Evolutionary conservation across 73 alveolate species (phyloP).

Genomic region (Paramecium biaurelia): DNA sequence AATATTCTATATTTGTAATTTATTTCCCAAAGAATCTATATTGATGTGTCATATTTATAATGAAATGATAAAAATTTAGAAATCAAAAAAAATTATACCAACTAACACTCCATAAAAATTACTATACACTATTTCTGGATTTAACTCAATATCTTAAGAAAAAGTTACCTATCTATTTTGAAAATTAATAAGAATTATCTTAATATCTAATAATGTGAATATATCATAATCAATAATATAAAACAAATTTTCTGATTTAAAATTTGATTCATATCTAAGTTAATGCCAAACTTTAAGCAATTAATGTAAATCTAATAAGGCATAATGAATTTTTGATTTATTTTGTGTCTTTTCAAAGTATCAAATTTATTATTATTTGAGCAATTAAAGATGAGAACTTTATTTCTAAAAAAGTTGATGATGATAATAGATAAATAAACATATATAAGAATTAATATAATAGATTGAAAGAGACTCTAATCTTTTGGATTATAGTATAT

Average conservation of each 20-base stretch:
- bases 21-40: not conserved
- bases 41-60: slow-evolving; percentile 4
- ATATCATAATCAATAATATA: not conserved
- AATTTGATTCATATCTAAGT: not conserved
- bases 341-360: too few species aligned
- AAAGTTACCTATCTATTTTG: not conserved
- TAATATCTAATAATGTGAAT: not conserved
- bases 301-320: too few species aligned
- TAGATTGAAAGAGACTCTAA: not conserved
- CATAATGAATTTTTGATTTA: too few species aligned
- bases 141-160: not conserved
- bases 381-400: too few species aligned
- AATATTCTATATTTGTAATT: not conserved
- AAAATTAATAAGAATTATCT: not conserved
- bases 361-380: too few species aligned
- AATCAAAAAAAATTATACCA: not conserved
- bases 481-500: too few species aligned
- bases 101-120: not conserved
- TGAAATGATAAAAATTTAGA: not conserved
- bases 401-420: not conserved
- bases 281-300: not conserved
- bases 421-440: not conserved
- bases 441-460: too few species aligned
- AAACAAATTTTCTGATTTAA: not conserved
- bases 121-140: not conserved